Conservation (phyloP, 2,329 filamentous ascomycete species). For the Cladosporium sp. region DNA sequence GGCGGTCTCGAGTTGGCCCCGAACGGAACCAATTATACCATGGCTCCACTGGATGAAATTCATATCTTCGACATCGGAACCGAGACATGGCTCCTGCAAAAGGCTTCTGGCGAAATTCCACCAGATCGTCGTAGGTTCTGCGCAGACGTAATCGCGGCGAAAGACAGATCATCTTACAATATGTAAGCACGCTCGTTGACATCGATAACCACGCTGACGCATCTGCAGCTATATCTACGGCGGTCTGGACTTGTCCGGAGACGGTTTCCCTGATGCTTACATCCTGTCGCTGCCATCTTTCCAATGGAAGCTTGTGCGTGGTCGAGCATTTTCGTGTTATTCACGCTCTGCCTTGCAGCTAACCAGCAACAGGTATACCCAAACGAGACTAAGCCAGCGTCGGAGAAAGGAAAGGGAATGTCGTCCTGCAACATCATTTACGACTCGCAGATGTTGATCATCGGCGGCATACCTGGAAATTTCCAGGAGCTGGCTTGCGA, state of each 20-base stretch:
- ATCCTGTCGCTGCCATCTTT: constrained; percentile 61
- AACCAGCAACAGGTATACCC: not conserved
- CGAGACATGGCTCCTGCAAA: constrained; percentile 58
- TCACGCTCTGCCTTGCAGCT: constrained; percentile 32
- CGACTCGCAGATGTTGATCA: constrained; percentile 58
- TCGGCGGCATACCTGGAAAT: constrained; percentile 46
- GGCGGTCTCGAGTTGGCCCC: constrained; percentile 52
- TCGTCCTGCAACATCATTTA: constrained; percentile 58
- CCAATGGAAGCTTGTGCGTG: constrained; percentile 48
- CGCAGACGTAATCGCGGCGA: not conserved
- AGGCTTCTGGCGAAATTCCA: constrained; percentile 52
- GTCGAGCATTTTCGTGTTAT: not conserved
- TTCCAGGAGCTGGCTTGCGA: not conserved
- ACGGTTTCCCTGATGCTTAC: constrained; percentile 60
- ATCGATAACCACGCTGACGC: not conserved
- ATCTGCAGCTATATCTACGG: constrained; percentile 43
- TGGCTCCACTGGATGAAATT: constrained; percentile 44
- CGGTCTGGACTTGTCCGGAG: constrained; percentile 42
- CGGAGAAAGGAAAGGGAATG: constrained; percentile 44
- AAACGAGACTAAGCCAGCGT: constrained; percentile 48
- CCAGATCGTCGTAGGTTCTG: constrained; percentile 47
- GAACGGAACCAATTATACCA: constrained; percentile 43
- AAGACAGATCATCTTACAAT: not conserved
- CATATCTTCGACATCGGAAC: constrained; percentile 59
- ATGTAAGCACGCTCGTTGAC: not conserved